These are phyloP conservation scores for Trichoderma erinaceum DNA, from an alignment of 495 filamentous ascomycete genomes.

Conservation along the genomic window DNA sequence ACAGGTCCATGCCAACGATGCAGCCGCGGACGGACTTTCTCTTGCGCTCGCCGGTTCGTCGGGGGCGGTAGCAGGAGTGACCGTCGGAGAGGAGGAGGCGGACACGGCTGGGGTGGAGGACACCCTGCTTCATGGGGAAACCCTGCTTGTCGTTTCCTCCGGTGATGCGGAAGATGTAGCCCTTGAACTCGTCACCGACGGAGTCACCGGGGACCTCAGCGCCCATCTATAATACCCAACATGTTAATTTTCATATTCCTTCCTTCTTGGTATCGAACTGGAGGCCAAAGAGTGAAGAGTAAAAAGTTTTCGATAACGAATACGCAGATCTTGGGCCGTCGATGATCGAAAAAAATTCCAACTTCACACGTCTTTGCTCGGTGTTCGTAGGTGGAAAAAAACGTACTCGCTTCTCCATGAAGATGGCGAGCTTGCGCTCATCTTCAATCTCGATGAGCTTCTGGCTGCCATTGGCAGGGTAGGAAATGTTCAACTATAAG, in stretches of 20 bases:
- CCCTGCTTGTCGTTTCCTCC: slow-evolving; percentile 99
- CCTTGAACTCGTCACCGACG: slow-evolving; percentile 97
- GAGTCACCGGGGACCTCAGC: slow-evolving; percentile 89
- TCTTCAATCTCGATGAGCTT: slow-evolving; percentile 98
- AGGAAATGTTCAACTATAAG: slow-evolving; percentile 94
- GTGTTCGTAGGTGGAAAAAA: neutral
- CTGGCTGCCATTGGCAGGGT: slow-evolving; percentile 97
- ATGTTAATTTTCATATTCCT: slow-evolving; percentile 16
- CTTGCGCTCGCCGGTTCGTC: slow-evolving; percentile 97
- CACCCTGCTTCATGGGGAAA: slow-evolving; percentile 99
- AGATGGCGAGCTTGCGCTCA: slow-evolving; percentile 69
- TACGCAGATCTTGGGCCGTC: slow-evolving; percentile 18
- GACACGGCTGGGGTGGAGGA: slow-evolving; percentile 97
- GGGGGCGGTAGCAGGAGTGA: slow-evolving; percentile 95
- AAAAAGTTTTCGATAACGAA: slow-evolving; percentile 18
- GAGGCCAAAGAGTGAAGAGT: neutral
- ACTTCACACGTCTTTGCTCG: neutral
- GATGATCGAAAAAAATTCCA: neutral
- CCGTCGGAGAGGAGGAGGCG: slow-evolving; percentile 87
- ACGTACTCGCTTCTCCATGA: slow-evolving; percentile 48
- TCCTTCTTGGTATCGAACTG: neutral
- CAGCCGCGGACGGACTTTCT: slow-evolving; percentile 96
- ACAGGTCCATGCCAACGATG: slow-evolving; percentile 91
- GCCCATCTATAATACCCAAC: slow-evolving; percentile 65
- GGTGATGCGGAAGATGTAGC: slow-evolving; percentile 96